Evolutionary conservation across 2,329 filamentous ascomycete genomes (phyloP).

Genomic region (Exophiala bonariae): DNA sequence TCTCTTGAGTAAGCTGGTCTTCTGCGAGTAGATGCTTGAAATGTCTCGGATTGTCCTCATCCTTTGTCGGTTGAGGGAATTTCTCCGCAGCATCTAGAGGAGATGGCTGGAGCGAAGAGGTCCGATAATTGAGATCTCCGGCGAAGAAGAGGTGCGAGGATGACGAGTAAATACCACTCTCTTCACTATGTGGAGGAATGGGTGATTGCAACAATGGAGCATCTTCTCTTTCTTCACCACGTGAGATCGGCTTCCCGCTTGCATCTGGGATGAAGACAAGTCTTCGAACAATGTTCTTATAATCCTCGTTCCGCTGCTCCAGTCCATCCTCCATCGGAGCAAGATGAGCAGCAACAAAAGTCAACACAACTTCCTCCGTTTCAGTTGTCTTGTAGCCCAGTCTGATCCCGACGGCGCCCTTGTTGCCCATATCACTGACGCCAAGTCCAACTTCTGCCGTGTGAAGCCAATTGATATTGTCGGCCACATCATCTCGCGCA

Average conservation of each 20-base stretch:
- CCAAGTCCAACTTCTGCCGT: conserved; percentile 85
- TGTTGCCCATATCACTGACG: conserved; percentile 87
- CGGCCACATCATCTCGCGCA: conserved; percentile 60
- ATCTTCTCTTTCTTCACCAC: conserved; percentile 43
- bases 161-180: conserved; percentile 67
- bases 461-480: conserved; percentile 65
- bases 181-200: conserved; percentile 31
- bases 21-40: conserved; percentile 66
- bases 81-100: conserved; percentile 50
- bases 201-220: conserved; percentile 31
- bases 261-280: conserved; percentile 64
- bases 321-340: conserved; percentile 83
- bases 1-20: conserved; percentile 80
- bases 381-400: conserved; percentile 50
- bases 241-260: conserved; percentile 5
- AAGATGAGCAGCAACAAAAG: conserved; percentile 84
- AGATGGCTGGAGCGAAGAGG: conserved; percentile 65
- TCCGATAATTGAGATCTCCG: conserved; percentile 95
- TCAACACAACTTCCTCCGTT: conserved; percentile 52
- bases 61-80: conserved; percentile 63
- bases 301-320: conserved; percentile 78
- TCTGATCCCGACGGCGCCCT: conserved; percentile 82
- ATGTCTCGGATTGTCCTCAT: conserved; percentile 56
- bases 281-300: conserved; percentile 77
- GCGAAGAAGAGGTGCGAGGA: conserved; percentile 78